Conservation (phyloP, 257 asterid genomes). For the Verbascum thapsus region DNA sequence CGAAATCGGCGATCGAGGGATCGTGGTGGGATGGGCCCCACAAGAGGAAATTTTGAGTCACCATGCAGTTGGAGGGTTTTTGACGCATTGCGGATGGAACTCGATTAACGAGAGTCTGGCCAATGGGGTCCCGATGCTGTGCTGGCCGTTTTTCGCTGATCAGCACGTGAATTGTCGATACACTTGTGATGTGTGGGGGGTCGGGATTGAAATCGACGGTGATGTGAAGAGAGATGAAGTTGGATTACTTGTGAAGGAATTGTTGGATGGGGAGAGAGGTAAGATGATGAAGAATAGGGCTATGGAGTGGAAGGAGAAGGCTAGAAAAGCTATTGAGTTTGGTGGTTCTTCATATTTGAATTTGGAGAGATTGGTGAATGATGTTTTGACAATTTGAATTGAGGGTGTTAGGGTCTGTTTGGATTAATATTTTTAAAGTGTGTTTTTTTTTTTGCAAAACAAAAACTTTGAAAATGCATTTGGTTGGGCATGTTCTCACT, state of each 20-base stretch:
- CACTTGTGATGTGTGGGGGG: constrained; percentile 41
- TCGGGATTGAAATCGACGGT: constrained; percentile 33
- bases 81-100: constrained; percentile 58
- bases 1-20: constrained; percentile 34
- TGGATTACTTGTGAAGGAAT: constrained; percentile 27
- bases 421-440: no score
- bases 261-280: constrained; percentile 44
- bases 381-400: neutral
- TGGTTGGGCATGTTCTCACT: no score
- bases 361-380: constrained; percentile 31
- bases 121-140: constrained; percentile 46
- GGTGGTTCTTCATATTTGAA: constrained; percentile 39
- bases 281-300: constrained; percentile 35
- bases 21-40: constrained; percentile 41
- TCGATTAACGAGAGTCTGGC: constrained; percentile 43
- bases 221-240: constrained; percentile 35
- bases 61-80: constrained; percentile 37
- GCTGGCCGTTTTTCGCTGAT: constrained; percentile 56
- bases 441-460: no score
- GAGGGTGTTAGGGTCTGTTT: no score
- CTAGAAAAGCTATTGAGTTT: constrained; percentile 17
- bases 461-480: no score
- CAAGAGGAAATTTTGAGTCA: constrained; percentile 48
- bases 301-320: constrained; percentile 36
- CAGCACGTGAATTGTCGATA: constrained; percentile 43